Evolutionary conservation across 75 land plant genomes (phyloP).

Genomic region (Sequoiadendron giganteum): DNA sequence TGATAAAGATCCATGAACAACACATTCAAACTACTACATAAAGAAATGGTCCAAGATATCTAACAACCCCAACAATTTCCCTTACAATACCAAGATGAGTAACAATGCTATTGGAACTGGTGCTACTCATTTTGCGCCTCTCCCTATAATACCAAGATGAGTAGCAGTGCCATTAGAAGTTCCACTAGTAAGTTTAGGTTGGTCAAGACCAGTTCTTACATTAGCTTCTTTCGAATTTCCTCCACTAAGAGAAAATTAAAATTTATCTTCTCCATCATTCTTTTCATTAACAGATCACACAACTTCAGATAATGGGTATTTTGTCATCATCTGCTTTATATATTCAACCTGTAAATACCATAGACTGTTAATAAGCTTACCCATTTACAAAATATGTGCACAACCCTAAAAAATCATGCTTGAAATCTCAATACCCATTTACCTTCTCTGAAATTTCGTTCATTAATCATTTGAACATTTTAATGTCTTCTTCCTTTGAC

Average conservation of each 20-base stretch:
- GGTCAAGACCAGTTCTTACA: too few relatives aligned
- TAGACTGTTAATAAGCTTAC: not conserved
- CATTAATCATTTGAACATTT: constrained; percentile 53
- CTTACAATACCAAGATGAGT: too few relatives aligned
- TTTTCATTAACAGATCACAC: constrained; percentile 41
- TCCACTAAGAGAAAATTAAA: too few relatives aligned
- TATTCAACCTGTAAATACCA: constrained; percentile 69
- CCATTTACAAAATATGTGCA: not conserved
- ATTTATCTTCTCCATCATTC: constrained; percentile 30
- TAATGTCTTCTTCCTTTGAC: constrained; percentile 58
- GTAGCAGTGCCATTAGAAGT: too few relatives aligned
- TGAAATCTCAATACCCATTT: constrained; percentile 6
- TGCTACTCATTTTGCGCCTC: constrained; percentile 84
- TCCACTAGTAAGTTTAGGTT: too few relatives aligned
- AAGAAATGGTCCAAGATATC: too few relatives aligned
- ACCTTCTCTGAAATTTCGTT: constrained; percentile 89
- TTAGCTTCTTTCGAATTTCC: too few relatives aligned
- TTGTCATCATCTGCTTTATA: constrained; percentile 55
- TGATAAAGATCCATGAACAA: too few relatives aligned
- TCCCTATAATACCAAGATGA: too few relatives aligned
- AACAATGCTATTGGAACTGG: too few relatives aligned
- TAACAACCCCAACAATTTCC: too few relatives aligned
- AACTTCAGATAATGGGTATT: constrained; percentile 60
- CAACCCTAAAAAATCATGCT: not conserved
- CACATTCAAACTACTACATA: too few relatives aligned